Percentiles rank a stretch among this genome's conserved stretches.
phyloP scores from a whole-genome alignment of 1,284 basidiomycete species.

The Ustilago loliicola region DNA sequence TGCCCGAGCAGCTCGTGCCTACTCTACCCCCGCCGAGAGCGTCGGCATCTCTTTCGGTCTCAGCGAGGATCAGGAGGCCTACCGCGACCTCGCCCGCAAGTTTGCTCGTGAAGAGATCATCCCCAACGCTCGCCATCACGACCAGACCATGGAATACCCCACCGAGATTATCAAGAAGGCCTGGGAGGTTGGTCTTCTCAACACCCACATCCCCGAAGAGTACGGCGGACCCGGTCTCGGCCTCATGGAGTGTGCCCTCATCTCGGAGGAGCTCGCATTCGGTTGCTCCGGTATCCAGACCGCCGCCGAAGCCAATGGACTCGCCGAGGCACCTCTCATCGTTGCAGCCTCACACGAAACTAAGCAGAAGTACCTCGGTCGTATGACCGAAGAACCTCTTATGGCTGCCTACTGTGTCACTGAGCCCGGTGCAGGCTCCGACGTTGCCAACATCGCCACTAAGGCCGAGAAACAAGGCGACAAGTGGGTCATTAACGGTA shows the following conservation, averaged over 20 bases:
- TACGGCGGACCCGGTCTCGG: constrained; percentile 74
- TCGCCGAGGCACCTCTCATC: constrained; percentile 74
- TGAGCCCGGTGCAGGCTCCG: constrained; percentile 75
- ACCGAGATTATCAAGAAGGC: constrained; percentile 74
- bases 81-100: constrained; percentile 72
- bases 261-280: constrained; percentile 73
- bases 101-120: constrained; percentile 74
- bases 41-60: constrained; percentile 63
- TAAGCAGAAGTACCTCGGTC: constrained; percentile 75
- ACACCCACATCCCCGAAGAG: constrained; percentile 71
- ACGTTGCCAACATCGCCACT: constrained; percentile 72
- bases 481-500: constrained; percentile 73
- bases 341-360: constrained; percentile 73
- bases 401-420: constrained; percentile 75
- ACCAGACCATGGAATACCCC: constrained; percentile 72
- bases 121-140: constrained; percentile 72
- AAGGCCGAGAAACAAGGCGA: constrained; percentile 74
- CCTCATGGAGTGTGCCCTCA: constrained; percentile 73
- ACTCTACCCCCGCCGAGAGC: constrained; percentile 45
- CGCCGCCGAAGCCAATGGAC: constrained; percentile 73
- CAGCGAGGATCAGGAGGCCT: constrained; percentile 71
- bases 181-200: constrained; percentile 60
- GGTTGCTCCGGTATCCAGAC: constrained; percentile 75
- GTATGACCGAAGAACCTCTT: constrained; percentile 75
- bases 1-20: constrained; percentile 28